These are phyloP conservation scores for Arthrocladium fulminans DNA, from an alignment of 2,329 filamentous ascomycete species.

Conservation along the genomic window DNA sequence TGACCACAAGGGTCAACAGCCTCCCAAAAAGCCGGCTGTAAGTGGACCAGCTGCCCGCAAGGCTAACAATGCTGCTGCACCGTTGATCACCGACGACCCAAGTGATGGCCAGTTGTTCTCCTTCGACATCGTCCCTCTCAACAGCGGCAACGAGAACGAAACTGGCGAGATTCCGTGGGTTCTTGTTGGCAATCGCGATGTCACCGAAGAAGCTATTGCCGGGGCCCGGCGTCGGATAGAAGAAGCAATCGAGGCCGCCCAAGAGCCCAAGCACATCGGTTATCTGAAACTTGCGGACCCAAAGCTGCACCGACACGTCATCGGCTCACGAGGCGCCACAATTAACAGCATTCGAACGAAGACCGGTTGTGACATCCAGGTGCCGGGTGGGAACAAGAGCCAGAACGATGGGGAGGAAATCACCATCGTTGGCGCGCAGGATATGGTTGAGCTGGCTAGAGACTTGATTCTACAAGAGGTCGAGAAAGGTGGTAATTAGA, in stretches of 20 bases:
- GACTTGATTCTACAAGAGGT: conserved; percentile 83
- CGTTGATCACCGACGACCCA: conserved; percentile 86
- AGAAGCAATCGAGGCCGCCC: conserved; percentile 56
- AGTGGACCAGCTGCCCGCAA: conserved; percentile 24
- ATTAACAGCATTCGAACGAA: conserved; percentile 89
- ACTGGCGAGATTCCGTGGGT: conserved; percentile 64
- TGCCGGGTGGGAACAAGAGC: conserved; percentile 61
- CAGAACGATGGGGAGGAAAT: conserved; percentile 62
- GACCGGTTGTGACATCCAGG: conserved; percentile 88
- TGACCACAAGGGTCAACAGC: conserved; percentile 73
- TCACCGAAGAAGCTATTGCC: conserved; percentile 61
- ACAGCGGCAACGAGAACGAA: conserved; percentile 23
- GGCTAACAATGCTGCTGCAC: conserved; percentile 52
- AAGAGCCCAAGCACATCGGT: conserved; percentile 53
- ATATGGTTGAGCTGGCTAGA: conserved; percentile 77
- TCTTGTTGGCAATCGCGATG: conserved; percentile 53
- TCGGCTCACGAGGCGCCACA: conserved; percentile 79
- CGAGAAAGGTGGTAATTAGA: conserved; percentile 42
- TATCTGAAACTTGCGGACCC: conserved; percentile 88
- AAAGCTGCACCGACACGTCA: conserved; percentile 77
- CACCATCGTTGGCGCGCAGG: conserved; percentile 70
- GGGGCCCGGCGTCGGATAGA: conserved; percentile 71
- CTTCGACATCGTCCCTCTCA: conserved; percentile 61
- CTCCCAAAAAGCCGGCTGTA: conserved; percentile 58
- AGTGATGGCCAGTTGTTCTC: conserved; percentile 59